Conservation (phyloP, 2,329 filamentous ascomycete genomes). For the Verticillium zaregamsianum region DNA sequence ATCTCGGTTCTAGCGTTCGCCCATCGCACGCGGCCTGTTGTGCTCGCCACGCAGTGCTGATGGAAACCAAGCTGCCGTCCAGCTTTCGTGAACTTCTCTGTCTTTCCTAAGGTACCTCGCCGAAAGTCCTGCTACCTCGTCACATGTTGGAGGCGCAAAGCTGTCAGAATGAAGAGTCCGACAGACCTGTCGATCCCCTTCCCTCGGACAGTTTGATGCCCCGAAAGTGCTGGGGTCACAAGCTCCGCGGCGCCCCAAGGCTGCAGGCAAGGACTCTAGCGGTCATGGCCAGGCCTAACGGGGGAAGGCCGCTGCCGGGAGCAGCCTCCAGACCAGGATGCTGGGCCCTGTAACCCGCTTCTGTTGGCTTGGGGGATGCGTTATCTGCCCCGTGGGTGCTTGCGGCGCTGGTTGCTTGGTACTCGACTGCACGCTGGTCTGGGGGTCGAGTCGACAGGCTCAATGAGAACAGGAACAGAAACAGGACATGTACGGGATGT, state of each 20-base stretch:
- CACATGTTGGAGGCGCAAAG: not conserved
- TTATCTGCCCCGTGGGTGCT: not conserved
- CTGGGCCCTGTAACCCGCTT: not conserved
- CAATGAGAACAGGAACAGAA: too few species aligned
- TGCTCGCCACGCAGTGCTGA: not conserved
- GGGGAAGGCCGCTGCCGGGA: not conserved
- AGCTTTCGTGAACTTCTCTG: too few species aligned
- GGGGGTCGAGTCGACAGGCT: too few species aligned
- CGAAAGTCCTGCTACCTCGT: too few species aligned
- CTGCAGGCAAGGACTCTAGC: not conserved
- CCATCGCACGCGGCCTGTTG: not conserved
- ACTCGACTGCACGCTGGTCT: too few species aligned
- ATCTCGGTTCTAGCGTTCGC: not conserved
- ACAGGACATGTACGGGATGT: too few species aligned
- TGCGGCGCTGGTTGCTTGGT: too few species aligned
- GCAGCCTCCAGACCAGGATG: not conserved
- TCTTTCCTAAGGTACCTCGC: too few species aligned
- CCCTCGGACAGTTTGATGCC: not conserved
- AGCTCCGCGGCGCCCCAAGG: not conserved
- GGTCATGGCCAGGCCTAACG: not conserved
- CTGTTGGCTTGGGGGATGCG: not conserved
- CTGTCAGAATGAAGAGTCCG: not conserved
- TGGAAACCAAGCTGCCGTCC: too few species aligned
- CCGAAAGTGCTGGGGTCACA: not conserved
- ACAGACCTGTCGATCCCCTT: not conserved